phyloP scores from a whole-genome alignment of 495 filamentous ascomycete genomes.

The Aspergillus funiculosus region DNA sequence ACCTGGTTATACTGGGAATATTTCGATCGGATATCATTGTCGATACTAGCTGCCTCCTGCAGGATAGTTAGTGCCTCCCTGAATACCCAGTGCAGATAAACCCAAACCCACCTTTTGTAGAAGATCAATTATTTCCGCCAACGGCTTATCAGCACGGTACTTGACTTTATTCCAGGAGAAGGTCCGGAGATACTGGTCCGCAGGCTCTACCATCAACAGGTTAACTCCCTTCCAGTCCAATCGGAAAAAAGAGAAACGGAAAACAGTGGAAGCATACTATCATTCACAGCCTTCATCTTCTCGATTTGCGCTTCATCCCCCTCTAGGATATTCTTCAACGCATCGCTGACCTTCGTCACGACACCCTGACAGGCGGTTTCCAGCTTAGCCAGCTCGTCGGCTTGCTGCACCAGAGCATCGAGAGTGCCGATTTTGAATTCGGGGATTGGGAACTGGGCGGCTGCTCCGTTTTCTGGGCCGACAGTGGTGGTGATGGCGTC shows the following conservation, averaged over 20 bases:
- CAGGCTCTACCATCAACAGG: slow-evolving; percentile 59
- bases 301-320: slow-evolving; percentile 76
- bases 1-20: slow-evolving; percentile 86
- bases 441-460: slow-evolving; percentile 75
- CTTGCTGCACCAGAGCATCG: slow-evolving; percentile 93
- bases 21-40: slow-evolving; percentile 91
- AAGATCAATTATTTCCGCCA: slow-evolving; percentile 77
- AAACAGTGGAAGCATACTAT: slow-evolving; percentile 59
- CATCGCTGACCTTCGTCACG: slow-evolving; percentile 82
- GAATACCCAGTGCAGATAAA: neutral
- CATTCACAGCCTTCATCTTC: slow-evolving; percentile 89
- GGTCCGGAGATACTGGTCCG: slow-evolving; percentile 81
- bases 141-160: slow-evolving; percentile 84
- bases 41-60: slow-evolving; percentile 78
- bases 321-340: slow-evolving; percentile 70
- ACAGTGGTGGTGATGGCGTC: slow-evolving; percentile 65
- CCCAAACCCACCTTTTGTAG: slow-evolving; percentile 65
- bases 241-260: neutral
- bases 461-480: slow-evolving; percentile 66
- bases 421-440: slow-evolving; percentile 97
- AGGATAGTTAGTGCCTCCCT: slow-evolving; percentile 1
- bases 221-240: slow-evolving; percentile 5
- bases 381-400: slow-evolving; percentile 90
- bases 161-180: slow-evolving; percentile 97
- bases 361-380: slow-evolving; percentile 71